Conservation (phyloP, 108 stramenopile genomes). For the Skeletonema menzelii region DNA sequence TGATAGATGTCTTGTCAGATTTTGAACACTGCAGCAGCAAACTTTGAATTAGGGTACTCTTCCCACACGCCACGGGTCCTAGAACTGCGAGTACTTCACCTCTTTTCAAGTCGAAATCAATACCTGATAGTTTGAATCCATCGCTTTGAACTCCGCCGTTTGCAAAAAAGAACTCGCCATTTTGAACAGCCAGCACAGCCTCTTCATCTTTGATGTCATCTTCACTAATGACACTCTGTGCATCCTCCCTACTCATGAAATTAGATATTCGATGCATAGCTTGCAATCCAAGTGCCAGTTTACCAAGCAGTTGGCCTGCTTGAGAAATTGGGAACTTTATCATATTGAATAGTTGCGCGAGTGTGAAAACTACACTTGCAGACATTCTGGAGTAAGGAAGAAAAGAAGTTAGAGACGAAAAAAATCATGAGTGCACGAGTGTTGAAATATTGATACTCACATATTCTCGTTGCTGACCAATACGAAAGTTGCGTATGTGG, state of each 20-base stretch:
- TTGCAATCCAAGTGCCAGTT: conserved; percentile 67
- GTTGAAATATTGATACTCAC: conserved; percentile 7
- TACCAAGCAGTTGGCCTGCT: conserved; percentile 74
- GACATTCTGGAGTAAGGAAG: conserved; percentile 32
- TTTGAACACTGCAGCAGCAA: conserved; percentile 72
- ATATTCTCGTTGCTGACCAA: conserved; percentile 48
- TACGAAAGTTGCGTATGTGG: conserved; percentile 61
- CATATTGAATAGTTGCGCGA: conserved; percentile 66
- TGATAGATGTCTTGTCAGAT: conserved; percentile 29
- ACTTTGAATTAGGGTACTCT: conserved; percentile 72
- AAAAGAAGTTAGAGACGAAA: neutral
- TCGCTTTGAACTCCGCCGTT: conserved; percentile 6
- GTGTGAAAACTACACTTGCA: conserved; percentile 72
- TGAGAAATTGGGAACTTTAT: conserved; percentile 86
- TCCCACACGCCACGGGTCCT: conserved; percentile 71
- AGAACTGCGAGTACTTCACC: conserved; percentile 64
- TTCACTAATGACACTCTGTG: conserved; percentile 7
- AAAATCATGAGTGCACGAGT: neutral
- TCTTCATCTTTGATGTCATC: neutral
- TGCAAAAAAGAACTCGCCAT: conserved; percentile 27
- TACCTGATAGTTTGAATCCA: conserved; percentile 52
- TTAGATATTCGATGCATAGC: conserved; percentile 54
- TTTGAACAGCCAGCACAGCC: conserved; percentile 11
- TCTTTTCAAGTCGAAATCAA: conserved; percentile 48
- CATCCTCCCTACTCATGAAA: conserved; percentile 58